Conservation (phyloP, 2,329 filamentous ascomycete species). For the Fusarium agapanthi region DNA sequence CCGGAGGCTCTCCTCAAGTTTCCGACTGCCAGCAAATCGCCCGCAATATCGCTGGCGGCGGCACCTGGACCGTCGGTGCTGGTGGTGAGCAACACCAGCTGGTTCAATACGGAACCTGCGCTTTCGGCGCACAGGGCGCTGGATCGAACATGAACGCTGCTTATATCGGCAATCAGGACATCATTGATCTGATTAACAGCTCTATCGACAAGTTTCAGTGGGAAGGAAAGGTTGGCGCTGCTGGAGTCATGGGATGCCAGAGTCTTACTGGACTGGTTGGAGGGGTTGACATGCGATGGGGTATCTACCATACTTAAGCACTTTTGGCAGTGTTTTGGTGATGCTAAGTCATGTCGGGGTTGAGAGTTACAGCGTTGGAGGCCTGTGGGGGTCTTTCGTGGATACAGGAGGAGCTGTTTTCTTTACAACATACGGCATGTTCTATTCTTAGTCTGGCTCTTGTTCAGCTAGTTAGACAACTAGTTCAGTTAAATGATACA, state of each 20-base stretch:
- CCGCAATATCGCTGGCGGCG: neutral
- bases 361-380: neutral
- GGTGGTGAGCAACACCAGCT: neutral
- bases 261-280: neutral
- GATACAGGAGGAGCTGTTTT: neutral
- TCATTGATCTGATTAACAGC: neutral
- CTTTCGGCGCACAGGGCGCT: neutral
- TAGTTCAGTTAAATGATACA: neutral
- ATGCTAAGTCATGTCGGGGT: rapidly evolving
- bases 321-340: too few relatives aligned
- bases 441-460: neutral
- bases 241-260: neutral
- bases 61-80: neutral
- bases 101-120: neutral
- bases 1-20: neutral
- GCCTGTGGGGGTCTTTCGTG: too few relatives aligned
- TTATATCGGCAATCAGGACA: neutral
- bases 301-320: neutral
- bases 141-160: neutral
- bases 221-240: neutral
- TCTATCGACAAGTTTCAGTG: neutral
- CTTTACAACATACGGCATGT: neutral
- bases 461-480: neutral
- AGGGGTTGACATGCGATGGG: neutral
- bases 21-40: neutral